Percentiles rank a stretch among this genome's conserved stretches.
These are phyloP conservation scores for Brassica nigra DNA, from an alignment of 345 rosid genomes.

Conservation along the genomic window DNA sequence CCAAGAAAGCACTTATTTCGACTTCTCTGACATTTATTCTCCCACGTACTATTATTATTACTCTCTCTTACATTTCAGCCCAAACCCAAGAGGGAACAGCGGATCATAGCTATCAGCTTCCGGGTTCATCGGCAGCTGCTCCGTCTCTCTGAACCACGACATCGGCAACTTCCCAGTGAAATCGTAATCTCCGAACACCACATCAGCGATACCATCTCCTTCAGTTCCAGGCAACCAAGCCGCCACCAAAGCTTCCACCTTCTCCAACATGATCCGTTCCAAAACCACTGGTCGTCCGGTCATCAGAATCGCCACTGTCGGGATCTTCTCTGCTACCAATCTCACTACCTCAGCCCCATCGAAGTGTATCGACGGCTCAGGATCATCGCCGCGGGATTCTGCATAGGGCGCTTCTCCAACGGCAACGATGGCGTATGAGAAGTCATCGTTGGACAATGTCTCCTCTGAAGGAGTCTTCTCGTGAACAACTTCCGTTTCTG, in stretches of 20 bases:
- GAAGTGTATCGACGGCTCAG: constrained; percentile 57
- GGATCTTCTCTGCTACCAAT: constrained; percentile 54
- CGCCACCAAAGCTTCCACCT: constrained; percentile 62
- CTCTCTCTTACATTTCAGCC: constrained; percentile 5
- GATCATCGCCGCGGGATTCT: constrained; percentile 58
- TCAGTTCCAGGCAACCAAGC: constrained; percentile 34
- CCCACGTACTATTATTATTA: background rate
- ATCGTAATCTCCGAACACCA: constrained; percentile 32
- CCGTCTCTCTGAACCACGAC: constrained; percentile 22
- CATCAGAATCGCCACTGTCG: constrained; percentile 61
- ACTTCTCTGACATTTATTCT: background rate
- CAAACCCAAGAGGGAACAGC: constrained; percentile 27
- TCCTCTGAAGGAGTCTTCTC: constrained; percentile 56
- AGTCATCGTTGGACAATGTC: constrained; percentile 46
- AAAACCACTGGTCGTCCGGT: constrained; percentile 74
- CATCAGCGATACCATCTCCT: constrained; percentile 29
- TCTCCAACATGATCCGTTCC: constrained; percentile 53
- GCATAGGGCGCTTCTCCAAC: constrained; percentile 83
- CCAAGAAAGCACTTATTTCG: background rate
- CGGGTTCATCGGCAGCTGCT: constrained; percentile 53
- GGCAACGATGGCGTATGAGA: constrained; percentile 64
- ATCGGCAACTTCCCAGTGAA: constrained; percentile 26
- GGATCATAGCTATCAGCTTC: constrained; percentile 52
- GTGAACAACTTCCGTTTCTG: constrained; percentile 55
- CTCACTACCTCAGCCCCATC: constrained; percentile 54